Percentiles rank a stretch among this genome's conserved stretches.
Evolutionary conservation across 2,329 filamentous ascomycete genomes (phyloP).

Genomic region (Shiraia bambusicola): DNA sequence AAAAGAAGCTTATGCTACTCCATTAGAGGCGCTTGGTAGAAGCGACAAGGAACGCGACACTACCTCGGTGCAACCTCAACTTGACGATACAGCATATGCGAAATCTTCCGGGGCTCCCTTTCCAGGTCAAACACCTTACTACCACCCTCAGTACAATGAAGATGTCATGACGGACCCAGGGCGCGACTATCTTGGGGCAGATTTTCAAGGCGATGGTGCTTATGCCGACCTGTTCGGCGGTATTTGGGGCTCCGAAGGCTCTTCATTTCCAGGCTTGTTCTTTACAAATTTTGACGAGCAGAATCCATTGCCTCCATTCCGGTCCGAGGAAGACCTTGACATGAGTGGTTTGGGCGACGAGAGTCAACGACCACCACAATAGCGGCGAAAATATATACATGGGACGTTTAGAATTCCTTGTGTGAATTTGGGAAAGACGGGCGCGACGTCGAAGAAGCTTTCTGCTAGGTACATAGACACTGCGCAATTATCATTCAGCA

Average conservation of each 20-base stretch:
- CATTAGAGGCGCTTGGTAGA: no score
- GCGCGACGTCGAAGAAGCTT: no score
- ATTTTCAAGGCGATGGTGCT: background rate
- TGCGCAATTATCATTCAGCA: no score
- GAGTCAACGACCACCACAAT: background rate
- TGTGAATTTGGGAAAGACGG: no score
- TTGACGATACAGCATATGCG: no score
- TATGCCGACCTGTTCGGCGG: background rate
- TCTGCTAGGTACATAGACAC: no score
- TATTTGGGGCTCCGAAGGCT: background rate
- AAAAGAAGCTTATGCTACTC: background rate
- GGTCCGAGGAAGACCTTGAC: background rate
- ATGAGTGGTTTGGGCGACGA: background rate
- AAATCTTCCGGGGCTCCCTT: no score
- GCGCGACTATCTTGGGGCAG: background rate
- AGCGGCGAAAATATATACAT: background rate
- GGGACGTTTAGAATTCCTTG: no score
- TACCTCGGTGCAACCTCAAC: no score
- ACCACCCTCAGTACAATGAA: no score
- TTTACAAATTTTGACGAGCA: conserved; percentile 20
- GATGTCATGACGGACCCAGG: conserved; percentile 1
- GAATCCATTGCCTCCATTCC: conserved; percentile 7
- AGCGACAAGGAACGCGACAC: no score
- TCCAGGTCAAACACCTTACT: no score
- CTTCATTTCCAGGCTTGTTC: conserved; percentile 11